phyloP scores from a whole-genome alignment of 257 asterid genomes.

The Ocimum tenuiflorum region DNA sequence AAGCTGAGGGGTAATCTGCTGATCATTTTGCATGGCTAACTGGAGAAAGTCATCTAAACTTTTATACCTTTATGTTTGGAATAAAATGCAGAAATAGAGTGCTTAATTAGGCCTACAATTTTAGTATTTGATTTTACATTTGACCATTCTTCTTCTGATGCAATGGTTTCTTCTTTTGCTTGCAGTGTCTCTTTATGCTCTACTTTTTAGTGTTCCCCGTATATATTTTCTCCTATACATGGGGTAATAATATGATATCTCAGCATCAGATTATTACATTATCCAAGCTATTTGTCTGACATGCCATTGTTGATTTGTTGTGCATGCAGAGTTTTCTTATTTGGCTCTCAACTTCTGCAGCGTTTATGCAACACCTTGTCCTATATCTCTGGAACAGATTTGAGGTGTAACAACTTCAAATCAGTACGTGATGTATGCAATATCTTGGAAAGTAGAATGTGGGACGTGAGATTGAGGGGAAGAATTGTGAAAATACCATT shows the following conservation, averaged over 20 bases:
- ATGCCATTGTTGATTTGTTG: conserved; percentile 7
- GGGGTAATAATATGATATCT: conserved; percentile 45
- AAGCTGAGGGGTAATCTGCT: background rate
- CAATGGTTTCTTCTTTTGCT: conserved; percentile 27
- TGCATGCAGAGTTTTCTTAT: conserved; percentile 78
- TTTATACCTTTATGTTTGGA: background rate
- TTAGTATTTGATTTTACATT: background rate
- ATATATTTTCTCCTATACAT: conserved; percentile 84
- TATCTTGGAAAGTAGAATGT: background rate
- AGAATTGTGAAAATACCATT: background rate
- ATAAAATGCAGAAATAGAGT: conserved; percentile 6
- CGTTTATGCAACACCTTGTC: conserved; percentile 95
- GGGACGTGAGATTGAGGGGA: conserved; percentile 8
- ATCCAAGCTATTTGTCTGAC: conserved; percentile 20
- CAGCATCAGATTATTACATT: conserved; percentile 12
- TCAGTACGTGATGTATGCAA: background rate
- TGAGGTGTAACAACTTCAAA: conserved; percentile 56
- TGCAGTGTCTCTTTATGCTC: conserved; percentile 98
- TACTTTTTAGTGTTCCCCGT: conserved; percentile 94
- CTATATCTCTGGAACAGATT: conserved; percentile 97
- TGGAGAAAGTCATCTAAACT: no score
- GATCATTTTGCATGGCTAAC: conserved; percentile 5
- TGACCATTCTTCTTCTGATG: conserved; percentile 19
- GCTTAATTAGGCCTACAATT: background rate
- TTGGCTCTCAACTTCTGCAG: conserved; percentile 93